phyloP scores from a whole-genome alignment of 208 protist species.

The Leishmania tropica region DNA sequence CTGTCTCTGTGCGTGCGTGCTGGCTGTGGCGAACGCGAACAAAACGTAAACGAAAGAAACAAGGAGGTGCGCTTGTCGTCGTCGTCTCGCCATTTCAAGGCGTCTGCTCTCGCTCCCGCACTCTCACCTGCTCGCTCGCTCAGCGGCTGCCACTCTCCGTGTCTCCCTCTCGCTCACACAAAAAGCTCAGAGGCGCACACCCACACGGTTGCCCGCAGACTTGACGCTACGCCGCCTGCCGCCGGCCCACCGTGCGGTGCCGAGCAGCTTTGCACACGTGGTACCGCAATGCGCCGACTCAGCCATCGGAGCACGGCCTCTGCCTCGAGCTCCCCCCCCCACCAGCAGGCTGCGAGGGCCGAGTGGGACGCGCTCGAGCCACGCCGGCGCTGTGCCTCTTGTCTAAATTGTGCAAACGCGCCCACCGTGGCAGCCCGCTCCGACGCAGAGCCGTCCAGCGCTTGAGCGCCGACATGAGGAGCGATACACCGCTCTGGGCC shows the following conservation, averaged over 20 bases:
- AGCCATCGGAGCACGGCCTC: neutral
- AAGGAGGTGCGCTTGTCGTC: neutral
- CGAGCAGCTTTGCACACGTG: neutral
- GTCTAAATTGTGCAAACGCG: neutral
- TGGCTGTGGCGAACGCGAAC: neutral
- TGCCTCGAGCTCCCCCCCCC: neutral
- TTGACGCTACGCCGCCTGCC: no score
- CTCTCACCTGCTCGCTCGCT: neutral
- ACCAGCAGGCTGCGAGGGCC: neutral
- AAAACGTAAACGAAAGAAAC: neutral
- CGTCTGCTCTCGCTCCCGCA: neutral
- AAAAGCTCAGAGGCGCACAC: neutral
- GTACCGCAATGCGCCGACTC: neutral
- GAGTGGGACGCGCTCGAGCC: neutral
- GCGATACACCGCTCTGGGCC: neutral
- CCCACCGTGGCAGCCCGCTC: neutral
- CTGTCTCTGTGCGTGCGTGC: neutral
- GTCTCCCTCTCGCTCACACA: neutral
- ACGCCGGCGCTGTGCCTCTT: neutral
- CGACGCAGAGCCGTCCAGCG: neutral
- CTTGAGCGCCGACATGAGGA: neutral
- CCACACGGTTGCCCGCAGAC: neutral
- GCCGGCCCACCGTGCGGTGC: neutral
- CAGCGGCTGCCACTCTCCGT: neutral
- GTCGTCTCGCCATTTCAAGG: neutral